A percentile compares a stretch with the other conserved stretches of the same genome.
These are phyloP conservation scores for Penicillium palitans DNA, from an alignment of 2,329 filamentous ascomycete species.

Conservation along the genomic window DNA sequence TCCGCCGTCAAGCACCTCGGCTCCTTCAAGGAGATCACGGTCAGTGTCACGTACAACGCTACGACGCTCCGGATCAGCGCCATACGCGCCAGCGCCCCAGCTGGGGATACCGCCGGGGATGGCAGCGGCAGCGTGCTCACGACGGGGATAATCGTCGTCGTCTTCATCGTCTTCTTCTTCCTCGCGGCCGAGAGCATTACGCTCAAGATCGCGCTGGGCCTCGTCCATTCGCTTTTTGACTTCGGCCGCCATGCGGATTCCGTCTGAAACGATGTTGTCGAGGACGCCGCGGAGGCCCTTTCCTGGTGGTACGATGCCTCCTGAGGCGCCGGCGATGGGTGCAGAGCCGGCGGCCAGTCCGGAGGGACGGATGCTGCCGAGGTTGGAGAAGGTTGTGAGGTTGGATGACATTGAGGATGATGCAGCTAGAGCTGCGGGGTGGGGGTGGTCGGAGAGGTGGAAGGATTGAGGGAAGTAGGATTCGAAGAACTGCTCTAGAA, in stretches of 20 bases:
- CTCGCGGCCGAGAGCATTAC: constrained; percentile 67
- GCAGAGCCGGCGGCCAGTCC: constrained; percentile 40
- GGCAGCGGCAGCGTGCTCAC: constrained; percentile 22
- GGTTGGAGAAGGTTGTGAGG: constrained; percentile 80
- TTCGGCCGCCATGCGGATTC: constrained; percentile 92
- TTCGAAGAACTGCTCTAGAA: constrained; percentile 96
- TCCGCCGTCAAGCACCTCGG: constrained; percentile 61
- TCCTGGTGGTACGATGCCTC: constrained; percentile 61
- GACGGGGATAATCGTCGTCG: constrained; percentile 59
- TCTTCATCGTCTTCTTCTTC: constrained; percentile 71
- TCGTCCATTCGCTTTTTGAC: constrained; percentile 93
- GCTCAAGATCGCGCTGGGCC: constrained; percentile 86
- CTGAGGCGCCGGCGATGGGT: constrained; percentile 52
- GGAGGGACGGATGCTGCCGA: constrained; percentile 54
- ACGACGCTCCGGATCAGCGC: constrained; percentile 61
- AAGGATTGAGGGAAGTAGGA: constrained; percentile 92
- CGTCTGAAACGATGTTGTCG: constrained; percentile 96
- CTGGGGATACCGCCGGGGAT: constrained; percentile 39
- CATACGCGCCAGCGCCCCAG: constrained; percentile 47
- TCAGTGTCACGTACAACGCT: constrained; percentile 64
- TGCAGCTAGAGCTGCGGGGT: constrained; percentile 48
- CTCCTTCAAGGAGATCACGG: constrained; percentile 70
- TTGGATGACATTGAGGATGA: constrained; percentile 61
- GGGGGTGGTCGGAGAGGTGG: constrained; percentile 70
- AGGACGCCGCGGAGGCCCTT: constrained; percentile 87